Evolutionary conservation across 2,329 filamentous ascomycete species (phyloP).

Genomic region (Colletotrichum kahawae): DNA sequence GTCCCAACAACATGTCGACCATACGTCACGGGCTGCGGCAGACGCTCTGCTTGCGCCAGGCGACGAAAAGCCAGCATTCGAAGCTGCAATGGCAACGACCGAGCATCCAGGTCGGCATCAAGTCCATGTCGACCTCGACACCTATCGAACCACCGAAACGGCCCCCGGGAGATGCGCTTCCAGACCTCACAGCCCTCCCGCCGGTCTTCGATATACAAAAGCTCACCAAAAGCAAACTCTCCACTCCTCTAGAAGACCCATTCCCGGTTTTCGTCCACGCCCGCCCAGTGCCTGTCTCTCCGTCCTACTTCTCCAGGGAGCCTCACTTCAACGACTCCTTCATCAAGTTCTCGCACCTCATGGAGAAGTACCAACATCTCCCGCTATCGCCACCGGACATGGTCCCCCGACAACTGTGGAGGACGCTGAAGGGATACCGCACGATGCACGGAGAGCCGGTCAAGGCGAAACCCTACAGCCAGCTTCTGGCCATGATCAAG

Average conservation of each 20-base stretch:
- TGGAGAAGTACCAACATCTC: slow-evolving; percentile 74
- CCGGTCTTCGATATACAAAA: neutral
- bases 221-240: neutral
- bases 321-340: slow-evolving; percentile 87
- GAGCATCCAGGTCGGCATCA: slow-evolving; percentile 29
- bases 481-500: slow-evolving; percentile 77
- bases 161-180: neutral
- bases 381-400: slow-evolving; percentile 71
- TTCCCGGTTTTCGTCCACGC: slow-evolving; percentile 53
- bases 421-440: slow-evolving; percentile 78
- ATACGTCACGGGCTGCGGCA: slow-evolving; percentile 39
- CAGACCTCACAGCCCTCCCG: neutral
- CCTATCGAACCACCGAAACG: slow-evolving; percentile 9
- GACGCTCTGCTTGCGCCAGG: slow-evolving; percentile 37
- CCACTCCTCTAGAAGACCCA: slow-evolving; percentile 25
- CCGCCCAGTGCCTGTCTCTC: slow-evolving; percentile 81
- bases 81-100: slow-evolving; percentile 27
- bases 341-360: slow-evolving; percentile 73
- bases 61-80: slow-evolving; percentile 33
- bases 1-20: slow-evolving; percentile 35
- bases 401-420: slow-evolving; percentile 80
- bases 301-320: slow-evolving; percentile 93
- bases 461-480: slow-evolving; percentile 78
- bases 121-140: slow-evolving; percentile 29
- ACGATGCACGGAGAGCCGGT: slow-evolving; percentile 73